These are phyloP conservation scores for Trichopus zeylanicus DNA, from an alignment of 116 monocot species.

Conservation along the genomic window DNA sequence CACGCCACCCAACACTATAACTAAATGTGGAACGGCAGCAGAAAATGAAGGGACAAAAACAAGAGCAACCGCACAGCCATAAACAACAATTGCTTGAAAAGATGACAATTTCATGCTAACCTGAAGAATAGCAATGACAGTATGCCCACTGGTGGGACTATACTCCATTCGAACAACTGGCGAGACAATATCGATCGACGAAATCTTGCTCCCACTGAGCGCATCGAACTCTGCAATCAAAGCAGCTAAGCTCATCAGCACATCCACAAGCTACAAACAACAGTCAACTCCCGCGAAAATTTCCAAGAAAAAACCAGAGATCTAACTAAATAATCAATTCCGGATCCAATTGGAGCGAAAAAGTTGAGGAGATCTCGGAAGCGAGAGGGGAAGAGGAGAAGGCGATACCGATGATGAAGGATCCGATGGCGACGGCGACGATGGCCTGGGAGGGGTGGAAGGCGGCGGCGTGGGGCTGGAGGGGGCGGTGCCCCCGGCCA, in stretches of 20 bases:
- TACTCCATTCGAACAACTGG: constrained; percentile 82
- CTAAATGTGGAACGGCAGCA: no score
- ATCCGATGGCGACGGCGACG: constrained; percentile 82
- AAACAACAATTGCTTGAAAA: no score
- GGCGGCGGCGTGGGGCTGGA: constrained; percentile 85
- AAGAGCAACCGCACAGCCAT: no score
- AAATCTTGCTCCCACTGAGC: constrained; percentile 79
- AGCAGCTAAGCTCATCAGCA: background rate
- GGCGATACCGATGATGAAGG: constrained; percentile 58
- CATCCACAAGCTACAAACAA: background rate
- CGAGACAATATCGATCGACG: constrained; percentile 79
- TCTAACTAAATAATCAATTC: background rate
- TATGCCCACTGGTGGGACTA: constrained; percentile 68
- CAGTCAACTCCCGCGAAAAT: background rate
- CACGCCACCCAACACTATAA: no score
- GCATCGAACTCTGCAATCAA: constrained; percentile 80
- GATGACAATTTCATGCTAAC: constrained; percentile 21
- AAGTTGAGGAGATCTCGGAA: background rate
- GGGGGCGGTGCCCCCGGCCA: constrained; percentile 57
- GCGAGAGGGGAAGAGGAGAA: background rate
- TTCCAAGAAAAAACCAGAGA: background rate
- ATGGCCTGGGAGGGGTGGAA: constrained; percentile 78
- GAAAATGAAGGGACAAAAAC: background rate
- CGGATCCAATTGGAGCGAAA: no score
- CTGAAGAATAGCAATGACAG: constrained; percentile 84